Conservation (phyloP, 441 rosid genomes). For the Populus hybrid region DNA sequence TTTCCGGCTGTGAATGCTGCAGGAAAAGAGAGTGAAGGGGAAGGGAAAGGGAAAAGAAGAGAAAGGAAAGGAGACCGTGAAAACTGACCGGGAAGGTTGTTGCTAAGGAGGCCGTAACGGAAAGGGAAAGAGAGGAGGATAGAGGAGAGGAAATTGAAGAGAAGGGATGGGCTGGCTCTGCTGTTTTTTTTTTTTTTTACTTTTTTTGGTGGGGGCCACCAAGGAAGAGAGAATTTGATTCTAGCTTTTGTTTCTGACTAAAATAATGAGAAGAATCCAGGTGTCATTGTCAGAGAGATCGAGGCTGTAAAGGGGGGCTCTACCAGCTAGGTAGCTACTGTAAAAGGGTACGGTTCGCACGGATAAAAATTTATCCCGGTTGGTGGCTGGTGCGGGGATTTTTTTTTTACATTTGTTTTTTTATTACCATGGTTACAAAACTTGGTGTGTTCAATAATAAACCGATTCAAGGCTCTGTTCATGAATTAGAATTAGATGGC, state of each 20-base stretch:
- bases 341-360: slow-evolving; percentile 26
- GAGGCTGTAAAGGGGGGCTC: not conserved
- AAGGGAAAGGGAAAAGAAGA: not conserved
- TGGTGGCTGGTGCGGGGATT: not conserved
- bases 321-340: not conserved
- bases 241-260: not conserved
- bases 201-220: slow-evolving; percentile 4
- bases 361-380: not conserved
- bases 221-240: not conserved
- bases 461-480: too few relatives aligned
- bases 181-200: not conserved
- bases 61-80: not conserved
- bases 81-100: not conserved
- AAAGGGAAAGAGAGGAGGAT: not conserved
- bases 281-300: slow-evolving; percentile 33
- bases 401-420: not conserved
- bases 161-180: not conserved
- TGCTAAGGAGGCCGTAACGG: not conserved
- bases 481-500: too few relatives aligned
- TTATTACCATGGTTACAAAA: not conserved
- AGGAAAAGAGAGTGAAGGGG: not conserved
- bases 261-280: slow-evolving; percentile 17
- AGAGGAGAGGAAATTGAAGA: not conserved
- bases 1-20: not conserved
- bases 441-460: too few relatives aligned